A percentile compares a stretch with the other conserved stretches of the same genome.
These are phyloP conservation scores for Leccinellum rugosiceps DNA, from an alignment of 768 basidiomycete species.

Conservation along the genomic window DNA sequence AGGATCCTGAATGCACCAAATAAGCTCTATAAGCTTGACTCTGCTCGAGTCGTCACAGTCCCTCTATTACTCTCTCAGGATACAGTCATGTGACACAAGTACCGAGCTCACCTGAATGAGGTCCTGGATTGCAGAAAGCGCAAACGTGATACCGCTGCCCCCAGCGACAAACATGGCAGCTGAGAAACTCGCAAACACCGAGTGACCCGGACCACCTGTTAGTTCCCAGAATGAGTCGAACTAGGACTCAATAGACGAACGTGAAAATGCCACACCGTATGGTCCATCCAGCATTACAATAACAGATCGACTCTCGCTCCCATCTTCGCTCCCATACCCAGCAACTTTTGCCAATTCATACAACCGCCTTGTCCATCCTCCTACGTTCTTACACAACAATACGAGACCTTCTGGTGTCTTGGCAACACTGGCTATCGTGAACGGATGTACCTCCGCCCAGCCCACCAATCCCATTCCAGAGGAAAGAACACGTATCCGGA, in stretches of 20 bases:
- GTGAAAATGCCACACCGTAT: constrained; percentile 34
- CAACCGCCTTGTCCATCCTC: constrained; percentile 48
- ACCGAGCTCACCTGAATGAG: constrained; percentile 37
- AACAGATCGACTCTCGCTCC: constrained; percentile 26
- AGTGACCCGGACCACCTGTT: constrained; percentile 43
- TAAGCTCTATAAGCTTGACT: constrained; percentile 45
- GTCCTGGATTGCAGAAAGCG: constrained; percentile 49
- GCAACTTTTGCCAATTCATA: constrained; percentile 38
- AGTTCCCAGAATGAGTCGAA: constrained; percentile 2
- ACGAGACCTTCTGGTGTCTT: constrained; percentile 44
- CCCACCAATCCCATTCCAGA: constrained; percentile 38
- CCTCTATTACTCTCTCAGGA: constrained; percentile 15
- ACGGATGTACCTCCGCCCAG: constrained; percentile 49
- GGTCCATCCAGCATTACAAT: constrained; percentile 53
- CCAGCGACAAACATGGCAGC: constrained; percentile 55
- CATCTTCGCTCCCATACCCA: constrained; percentile 32
- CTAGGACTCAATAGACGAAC: not conserved
- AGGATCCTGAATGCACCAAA: constrained; percentile 51
- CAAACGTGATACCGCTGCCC: constrained; percentile 61
- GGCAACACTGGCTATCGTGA: constrained; percentile 47
- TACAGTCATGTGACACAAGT: not conserved
- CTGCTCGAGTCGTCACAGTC: constrained; percentile 33
- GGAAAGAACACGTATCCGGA: constrained; percentile 46
- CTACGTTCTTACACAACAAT: constrained; percentile 48
- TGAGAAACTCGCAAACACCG: constrained; percentile 47